A percentile compares a stretch with the other conserved stretches of the same genome.
Evolutionary conservation across 1,139 yeast genomes (phyloP).

Genomic region (Taiozyma sp.): DNA sequence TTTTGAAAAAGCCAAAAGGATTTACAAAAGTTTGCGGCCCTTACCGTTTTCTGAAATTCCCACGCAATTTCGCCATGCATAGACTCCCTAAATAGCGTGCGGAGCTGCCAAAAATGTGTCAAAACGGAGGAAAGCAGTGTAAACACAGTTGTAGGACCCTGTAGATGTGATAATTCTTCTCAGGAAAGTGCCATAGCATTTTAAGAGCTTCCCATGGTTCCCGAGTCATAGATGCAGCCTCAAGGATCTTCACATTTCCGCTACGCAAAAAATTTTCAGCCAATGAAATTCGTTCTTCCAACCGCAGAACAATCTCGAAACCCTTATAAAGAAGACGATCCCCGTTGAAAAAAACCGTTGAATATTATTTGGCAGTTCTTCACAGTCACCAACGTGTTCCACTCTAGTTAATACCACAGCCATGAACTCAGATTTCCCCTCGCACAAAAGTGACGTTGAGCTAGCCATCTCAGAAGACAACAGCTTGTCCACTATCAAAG

Average conservation of each 20-base stretch:
- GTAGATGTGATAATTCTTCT: not conserved
- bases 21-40: not conserved
- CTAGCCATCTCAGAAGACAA: not conserved
- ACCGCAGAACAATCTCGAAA: not conserved
- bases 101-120: conserved; percentile 2
- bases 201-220: too few relatives aligned
- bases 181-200: not conserved
- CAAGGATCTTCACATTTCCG: not conserved
- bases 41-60: conserved; percentile 7
- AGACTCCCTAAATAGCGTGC: not conserved
- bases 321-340: not conserved
- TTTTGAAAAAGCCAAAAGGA: not conserved
- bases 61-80: conserved; percentile 8
- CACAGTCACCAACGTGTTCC: not conserved
- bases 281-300: conserved; percentile 1
- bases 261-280: conserved; percentile 3
- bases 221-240: not conserved
- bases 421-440: not conserved
- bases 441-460: not conserved
- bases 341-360: not conserved
- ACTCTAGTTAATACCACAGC: not conserved
- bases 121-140: conserved; percentile 1
- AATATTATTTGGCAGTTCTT: not conserved
- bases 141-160: not conserved
- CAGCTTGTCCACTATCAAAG: conserved; percentile 6